A percentile compares a stretch with the other conserved stretches of the same genome.
These are phyloP conservation scores for Yamadazyma mexicana DNA, from an alignment of 1,139 yeast genomes.

Conservation along the genomic window DNA sequence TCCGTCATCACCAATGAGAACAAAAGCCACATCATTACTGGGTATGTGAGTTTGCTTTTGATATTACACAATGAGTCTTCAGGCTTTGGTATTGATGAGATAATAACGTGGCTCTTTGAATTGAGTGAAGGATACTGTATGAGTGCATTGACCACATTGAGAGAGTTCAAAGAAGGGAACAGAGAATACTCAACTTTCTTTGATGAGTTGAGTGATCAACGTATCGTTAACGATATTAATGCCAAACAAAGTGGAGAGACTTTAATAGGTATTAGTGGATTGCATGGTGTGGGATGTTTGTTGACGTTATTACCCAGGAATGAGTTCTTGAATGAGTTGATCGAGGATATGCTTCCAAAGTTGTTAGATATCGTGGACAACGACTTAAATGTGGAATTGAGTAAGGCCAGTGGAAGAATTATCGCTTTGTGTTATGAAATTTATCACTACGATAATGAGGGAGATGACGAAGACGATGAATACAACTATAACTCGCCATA, in stretches of 20 bases:
- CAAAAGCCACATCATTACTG: conserved; percentile 43
- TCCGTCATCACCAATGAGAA: conserved; percentile 36
- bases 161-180: conserved; percentile 40
- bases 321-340: conserved; percentile 43
- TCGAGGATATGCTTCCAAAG: conserved; percentile 36
- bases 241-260: conserved; percentile 35
- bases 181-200: conserved; percentile 46
- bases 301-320: conserved; percentile 44
- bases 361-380: conserved; percentile 43
- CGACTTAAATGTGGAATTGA: conserved; percentile 39
- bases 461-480: conserved; percentile 38
- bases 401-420: conserved; percentile 59
- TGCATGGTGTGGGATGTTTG: conserved; percentile 50
- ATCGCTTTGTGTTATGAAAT: conserved; percentile 64
- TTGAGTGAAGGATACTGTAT: conserved; percentile 44
- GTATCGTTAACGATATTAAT: conserved; percentile 37
- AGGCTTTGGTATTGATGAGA: conserved; percentile 51
- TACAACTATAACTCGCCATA: conserved; percentile 54
- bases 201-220: conserved; percentile 39
- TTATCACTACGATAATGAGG: conserved; percentile 45
- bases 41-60: conserved; percentile 44
- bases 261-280: conserved; percentile 40
- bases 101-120: conserved; percentile 43
- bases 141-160: conserved; percentile 34
- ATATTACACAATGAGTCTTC: conserved; percentile 51